These are phyloP conservation scores for Colletotrichum gloeosporioides DNA, from an alignment of 2,329 filamentous ascomycete species.

Conservation along the genomic window DNA sequence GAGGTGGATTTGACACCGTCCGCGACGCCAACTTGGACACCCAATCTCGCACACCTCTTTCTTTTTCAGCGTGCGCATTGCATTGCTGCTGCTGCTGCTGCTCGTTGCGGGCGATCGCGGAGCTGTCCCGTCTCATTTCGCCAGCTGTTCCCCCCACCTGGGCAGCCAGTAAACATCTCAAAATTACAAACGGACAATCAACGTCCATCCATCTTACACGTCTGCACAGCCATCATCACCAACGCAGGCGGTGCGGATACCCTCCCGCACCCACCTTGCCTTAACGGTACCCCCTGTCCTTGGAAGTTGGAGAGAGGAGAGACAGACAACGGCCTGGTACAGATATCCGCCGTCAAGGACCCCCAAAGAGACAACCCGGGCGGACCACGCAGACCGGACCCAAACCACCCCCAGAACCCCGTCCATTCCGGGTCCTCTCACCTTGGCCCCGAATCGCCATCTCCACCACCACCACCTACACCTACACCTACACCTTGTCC, in stretches of 20 bases:
- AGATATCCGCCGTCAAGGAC: background rate
- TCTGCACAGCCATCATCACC: background rate
- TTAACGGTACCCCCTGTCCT: background rate
- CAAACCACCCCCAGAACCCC: background rate
- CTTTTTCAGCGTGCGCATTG: background rate
- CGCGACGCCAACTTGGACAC: background rate
- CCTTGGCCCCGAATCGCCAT: constrained; percentile 11
- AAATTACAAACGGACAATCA: background rate
- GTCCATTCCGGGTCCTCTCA: background rate
- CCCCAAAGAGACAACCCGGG: background rate
- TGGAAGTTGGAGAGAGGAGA: background rate
- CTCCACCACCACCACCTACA: background rate
- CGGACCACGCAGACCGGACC: background rate
- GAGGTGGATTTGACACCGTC: background rate
- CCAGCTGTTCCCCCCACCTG: background rate
- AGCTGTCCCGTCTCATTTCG: background rate
- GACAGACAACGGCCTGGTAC: background rate
- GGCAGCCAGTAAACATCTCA: background rate
- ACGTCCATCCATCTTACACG: background rate
- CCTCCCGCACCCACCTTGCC: background rate
- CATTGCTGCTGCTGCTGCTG: background rate
- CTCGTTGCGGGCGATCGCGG: background rate
- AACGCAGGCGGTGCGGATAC: background rate
- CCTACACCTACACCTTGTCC: background rate
- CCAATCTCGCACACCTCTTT: background rate